Evolutionary conservation across 2,329 filamentous ascomycete genomes (phyloP), one percentile per base, ranked within the genome.

Genomic region (Ceratocystis diversiconidia): DNA sequence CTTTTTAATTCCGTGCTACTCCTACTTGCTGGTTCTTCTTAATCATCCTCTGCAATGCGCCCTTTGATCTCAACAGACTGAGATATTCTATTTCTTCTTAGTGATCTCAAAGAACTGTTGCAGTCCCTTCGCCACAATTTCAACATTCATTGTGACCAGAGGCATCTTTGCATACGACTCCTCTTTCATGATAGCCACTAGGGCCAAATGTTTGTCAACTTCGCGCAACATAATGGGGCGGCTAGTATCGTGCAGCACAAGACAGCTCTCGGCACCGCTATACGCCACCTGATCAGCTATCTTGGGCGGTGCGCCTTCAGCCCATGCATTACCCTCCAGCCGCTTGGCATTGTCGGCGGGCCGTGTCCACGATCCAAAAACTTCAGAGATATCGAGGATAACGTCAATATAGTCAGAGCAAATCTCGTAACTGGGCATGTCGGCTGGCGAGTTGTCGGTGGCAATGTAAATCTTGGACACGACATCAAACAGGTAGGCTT

Each of bases 331-430:
- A 1, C 79, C 82, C 73, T 87, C 84, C 5, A 87, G 78, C 25
- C 75, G 74, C 62, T 80, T 78, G 30, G 80, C 79, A 68, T 83
- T 82, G 22, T 79, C 77, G 28, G 80, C 77, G 32, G 80, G 79
- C 6, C 84, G 79, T 62, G 79, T 77, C 82, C 85, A 97, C 59
- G 79, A 82, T 65, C 92, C 92, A 73, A 96, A 99, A 48, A 99
- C 87, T 73, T 97, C 92, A 32, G 90, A 94, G 64, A 97, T 88
- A 74, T 99, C 94, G 67, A 97, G 92, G 68, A 99, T 95, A 68
- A 97, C 91, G 74, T 99, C 94, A 70, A 99, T 96, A 74, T 96
- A 97, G 74, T 99, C 94, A 62, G 90, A 95, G 77, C 94, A 99
- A 72, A 97, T 95, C 77, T 97, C 94, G 75, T 99, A 99, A 73